A percentile compares a stretch with the other conserved stretches of the same genome.
Conservation (phyloP, 1,284 basidiomycete genomes). For the Amylostereum areolatum region DNA sequence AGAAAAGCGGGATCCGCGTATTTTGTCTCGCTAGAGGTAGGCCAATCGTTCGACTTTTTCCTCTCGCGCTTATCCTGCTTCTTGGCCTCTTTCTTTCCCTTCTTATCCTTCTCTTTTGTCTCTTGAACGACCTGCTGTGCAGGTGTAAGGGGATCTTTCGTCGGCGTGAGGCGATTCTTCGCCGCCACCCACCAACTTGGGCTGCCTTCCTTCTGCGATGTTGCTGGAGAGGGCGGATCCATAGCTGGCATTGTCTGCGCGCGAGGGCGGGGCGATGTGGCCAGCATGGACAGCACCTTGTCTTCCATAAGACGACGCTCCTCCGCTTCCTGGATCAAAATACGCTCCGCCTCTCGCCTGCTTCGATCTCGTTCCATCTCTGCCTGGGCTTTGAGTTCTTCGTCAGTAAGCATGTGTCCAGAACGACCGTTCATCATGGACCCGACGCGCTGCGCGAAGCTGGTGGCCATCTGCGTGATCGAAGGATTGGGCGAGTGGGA, state of each 20-base stretch:
- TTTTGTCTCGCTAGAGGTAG: slow-evolving; percentile 42
- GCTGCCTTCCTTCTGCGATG: slow-evolving; percentile 51
- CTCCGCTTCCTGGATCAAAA: slow-evolving; percentile 63
- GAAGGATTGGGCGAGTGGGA: slow-evolving; percentile 60
- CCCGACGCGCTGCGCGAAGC: slow-evolving; percentile 63
- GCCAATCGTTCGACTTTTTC: slow-evolving; percentile 41
- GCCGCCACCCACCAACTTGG: slow-evolving; percentile 62
- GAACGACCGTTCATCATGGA: slow-evolving; percentile 50
- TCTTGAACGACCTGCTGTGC: slow-evolving; percentile 75
- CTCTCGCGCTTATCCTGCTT: slow-evolving; percentile 23
- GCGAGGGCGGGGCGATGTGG: slow-evolving; percentile 36
- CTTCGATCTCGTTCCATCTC: slow-evolving; percentile 67
- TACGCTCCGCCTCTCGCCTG: slow-evolving; percentile 68
- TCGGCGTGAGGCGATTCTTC: slow-evolving; percentile 69
- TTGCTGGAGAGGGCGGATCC: slow-evolving; percentile 54
- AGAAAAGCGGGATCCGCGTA: slow-evolving; percentile 49
- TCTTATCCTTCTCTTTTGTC: slow-evolving; percentile 60
- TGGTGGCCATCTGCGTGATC: slow-evolving; percentile 63
- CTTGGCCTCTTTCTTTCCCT: slow-evolving; percentile 41
- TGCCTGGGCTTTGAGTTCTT: slow-evolving; percentile 74
- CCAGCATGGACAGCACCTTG: slow-evolving; percentile 66
- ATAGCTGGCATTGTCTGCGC: slow-evolving; percentile 41
- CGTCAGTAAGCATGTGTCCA: slow-evolving; percentile 52
- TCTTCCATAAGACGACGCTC: slow-evolving; percentile 65
- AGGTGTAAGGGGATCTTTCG: slow-evolving; percentile 70